Evolutionary conservation across 2,329 filamentous ascomycete genomes (phyloP).

Genomic region (Phaeosphaeriaceae sp.): DNA sequence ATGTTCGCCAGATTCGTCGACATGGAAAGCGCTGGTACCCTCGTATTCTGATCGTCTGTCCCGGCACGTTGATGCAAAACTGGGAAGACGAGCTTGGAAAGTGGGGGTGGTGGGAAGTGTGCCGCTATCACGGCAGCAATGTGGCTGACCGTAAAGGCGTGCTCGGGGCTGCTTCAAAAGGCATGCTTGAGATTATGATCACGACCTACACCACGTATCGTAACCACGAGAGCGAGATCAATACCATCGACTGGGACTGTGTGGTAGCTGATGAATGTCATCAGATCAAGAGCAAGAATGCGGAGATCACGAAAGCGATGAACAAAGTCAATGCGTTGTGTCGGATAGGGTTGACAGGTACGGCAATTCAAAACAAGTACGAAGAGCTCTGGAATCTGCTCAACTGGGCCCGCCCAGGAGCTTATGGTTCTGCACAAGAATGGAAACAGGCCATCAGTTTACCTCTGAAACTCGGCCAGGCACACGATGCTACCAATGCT

Average conservation of each 20-base stretch:
- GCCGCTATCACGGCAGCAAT: conserved; percentile 74
- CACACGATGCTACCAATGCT: conserved; percentile 84
- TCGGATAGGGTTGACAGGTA: conserved; percentile 90
- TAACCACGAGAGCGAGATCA: conserved; percentile 77
- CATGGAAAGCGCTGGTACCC: conserved; percentile 76
- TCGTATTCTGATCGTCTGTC: conserved; percentile 83
- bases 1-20: conserved; percentile 85
- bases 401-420: conserved; percentile 93
- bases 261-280: conserved; percentile 96
- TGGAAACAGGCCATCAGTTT: conserved; percentile 82
- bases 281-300: conserved; percentile 77
- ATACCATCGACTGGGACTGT: conserved; percentile 89
- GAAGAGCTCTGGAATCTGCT: conserved; percentile 95
- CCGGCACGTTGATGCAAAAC: conserved; percentile 85
- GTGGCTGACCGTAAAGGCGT: conserved; percentile 70
- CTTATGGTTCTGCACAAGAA: conserved; percentile 69
- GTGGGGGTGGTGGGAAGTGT: conserved; percentile 96
- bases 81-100: conserved; percentile 86
- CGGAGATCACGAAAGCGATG: conserved; percentile 85
- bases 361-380: conserved; percentile 97
- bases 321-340: conserved; percentile 90
- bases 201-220: conserved; percentile 92
- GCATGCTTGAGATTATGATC: conserved; percentile 86
- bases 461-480: conserved; percentile 86
- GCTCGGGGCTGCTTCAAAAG: conserved; percentile 74